These are phyloP conservation scores for Singerocomus inundabilis DNA, from an alignment of 1,284 basidiomycete genomes.

Conservation along the genomic window DNA sequence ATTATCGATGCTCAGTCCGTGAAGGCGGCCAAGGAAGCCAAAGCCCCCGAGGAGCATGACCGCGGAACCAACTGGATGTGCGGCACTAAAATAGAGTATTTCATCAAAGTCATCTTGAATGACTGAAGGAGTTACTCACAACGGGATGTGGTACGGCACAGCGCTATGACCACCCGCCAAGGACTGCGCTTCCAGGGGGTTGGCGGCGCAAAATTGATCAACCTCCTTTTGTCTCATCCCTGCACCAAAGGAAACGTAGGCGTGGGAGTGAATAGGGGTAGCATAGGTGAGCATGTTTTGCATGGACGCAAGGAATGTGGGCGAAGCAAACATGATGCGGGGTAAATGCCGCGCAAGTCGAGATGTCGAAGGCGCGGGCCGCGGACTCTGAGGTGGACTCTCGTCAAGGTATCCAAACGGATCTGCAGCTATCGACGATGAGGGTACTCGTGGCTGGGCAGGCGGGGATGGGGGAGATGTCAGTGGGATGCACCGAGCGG, in stretches of 20 bases:
- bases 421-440: constrained; percentile 30
- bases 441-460: background rate
- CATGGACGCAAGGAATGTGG: constrained; percentile 36
- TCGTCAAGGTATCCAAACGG: constrained; percentile 56
- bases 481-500: background rate
- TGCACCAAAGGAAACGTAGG: constrained; percentile 80
- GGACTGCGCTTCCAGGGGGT: constrained; percentile 63
- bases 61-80: constrained; percentile 76
- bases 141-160: constrained; percentile 84
- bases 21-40: constrained; percentile 81
- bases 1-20: constrained; percentile 84
- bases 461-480: background rate
- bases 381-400: constrained; percentile 27
- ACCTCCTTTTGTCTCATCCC: constrained; percentile 81
- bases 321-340: constrained; percentile 36
- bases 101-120: background rate
- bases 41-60: constrained; percentile 88
- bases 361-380: constrained; percentile 26
- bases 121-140: constrained; percentile 45
- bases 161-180: constrained; percentile 45
- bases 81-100: constrained; percentile 45
- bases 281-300: constrained; percentile 43
- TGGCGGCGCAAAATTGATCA: constrained; percentile 68
- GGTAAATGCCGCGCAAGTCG: constrained; percentile 36
- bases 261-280: constrained; percentile 62